Evolutionary conservation across 2,329 filamentous ascomycete genomes (phyloP).

Genomic region (Claviceps lovelessii): DNA sequence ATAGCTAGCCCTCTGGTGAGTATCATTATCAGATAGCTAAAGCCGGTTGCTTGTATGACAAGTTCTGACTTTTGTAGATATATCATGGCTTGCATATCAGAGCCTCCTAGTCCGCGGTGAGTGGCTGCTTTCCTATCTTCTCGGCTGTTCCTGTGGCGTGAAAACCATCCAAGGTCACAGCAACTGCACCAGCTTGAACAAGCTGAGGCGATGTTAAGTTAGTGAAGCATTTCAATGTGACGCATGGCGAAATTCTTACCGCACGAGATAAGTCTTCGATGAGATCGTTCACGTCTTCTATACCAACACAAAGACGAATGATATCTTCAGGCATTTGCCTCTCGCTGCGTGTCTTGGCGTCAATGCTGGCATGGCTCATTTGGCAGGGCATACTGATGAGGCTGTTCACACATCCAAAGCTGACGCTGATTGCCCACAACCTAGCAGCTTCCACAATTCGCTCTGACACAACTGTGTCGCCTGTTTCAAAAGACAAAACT

Average conservation of each 20-base stretch:
- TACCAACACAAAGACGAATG: conserved; percentile 88
- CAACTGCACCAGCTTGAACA: conserved; percentile 87
- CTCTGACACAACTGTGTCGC: conserved; percentile 68
- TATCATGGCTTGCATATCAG: background rate
- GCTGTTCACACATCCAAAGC: conserved; percentile 95
- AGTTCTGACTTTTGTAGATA: background rate
- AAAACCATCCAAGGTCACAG: conserved; percentile 70
- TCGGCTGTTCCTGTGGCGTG: conserved; percentile 38
- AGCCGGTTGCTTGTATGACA: background rate
- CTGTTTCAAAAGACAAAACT: conserved; percentile 91
- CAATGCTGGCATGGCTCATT: conserved; percentile 98
- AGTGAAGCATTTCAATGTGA: background rate
- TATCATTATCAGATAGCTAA: background rate
- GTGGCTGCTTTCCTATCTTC: conserved; percentile 13
- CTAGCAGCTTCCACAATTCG: conserved; percentile 86
- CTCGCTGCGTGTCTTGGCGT: conserved; percentile 80
- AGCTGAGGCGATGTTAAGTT: conserved; percentile 35
- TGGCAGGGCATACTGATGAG: conserved; percentile 98
- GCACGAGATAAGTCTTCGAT: conserved; percentile 86
- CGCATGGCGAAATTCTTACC: conserved; percentile 39
- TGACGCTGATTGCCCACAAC: conserved; percentile 90
- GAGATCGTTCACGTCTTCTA: conserved; percentile 82
- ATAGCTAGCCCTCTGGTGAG: background rate
- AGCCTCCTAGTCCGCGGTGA: background rate
- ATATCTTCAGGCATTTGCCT: conserved; percentile 92